Evolutionary conservation across 169 alveolate genomes (phyloP).

Genomic region (Plasmodium vinckei): DNA sequence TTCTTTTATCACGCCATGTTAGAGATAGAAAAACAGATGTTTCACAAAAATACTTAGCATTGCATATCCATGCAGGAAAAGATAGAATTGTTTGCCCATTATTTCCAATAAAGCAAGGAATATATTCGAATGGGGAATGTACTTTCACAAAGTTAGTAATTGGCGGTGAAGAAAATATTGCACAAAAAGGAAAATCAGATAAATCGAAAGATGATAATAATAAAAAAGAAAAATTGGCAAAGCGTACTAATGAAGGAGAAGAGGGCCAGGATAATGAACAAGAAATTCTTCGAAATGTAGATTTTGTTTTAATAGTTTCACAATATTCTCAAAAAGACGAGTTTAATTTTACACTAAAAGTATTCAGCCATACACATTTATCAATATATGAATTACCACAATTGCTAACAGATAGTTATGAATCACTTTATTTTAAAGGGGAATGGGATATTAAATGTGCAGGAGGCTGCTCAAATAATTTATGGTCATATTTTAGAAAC

Average conservation of each 20-base stretch:
- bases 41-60: constrained; percentile 83
- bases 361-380: constrained; percentile 76
- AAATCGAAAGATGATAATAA: constrained; percentile 29
- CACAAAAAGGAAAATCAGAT: not conserved
- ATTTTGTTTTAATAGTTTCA: constrained; percentile 79
- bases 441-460: constrained; percentile 80
- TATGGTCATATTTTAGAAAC: constrained; percentile 84
- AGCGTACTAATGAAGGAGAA: constrained; percentile 2
- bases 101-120: constrained; percentile 86
- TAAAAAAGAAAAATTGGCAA: constrained; percentile 18
- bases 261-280: constrained; percentile 50
- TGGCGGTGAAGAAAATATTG: constrained; percentile 47
- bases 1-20: constrained; percentile 83
- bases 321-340: constrained; percentile 82
- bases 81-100: constrained; percentile 85
- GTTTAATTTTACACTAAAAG: constrained; percentile 79
- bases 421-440: constrained; percentile 75
- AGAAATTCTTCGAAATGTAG: constrained; percentile 50
- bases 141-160: constrained; percentile 82
- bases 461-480: constrained; percentile 87
- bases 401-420: constrained; percentile 62
- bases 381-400: constrained; percentile 78
- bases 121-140: constrained; percentile 88
- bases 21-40: constrained; percentile 77
- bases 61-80: constrained; percentile 81